Percentiles rank a stretch among this genome's conserved stretches.
Evolutionary conservation across 1,284 basidiomycete species (phyloP).

Genomic region (Fistulinella staudtii): DNA sequence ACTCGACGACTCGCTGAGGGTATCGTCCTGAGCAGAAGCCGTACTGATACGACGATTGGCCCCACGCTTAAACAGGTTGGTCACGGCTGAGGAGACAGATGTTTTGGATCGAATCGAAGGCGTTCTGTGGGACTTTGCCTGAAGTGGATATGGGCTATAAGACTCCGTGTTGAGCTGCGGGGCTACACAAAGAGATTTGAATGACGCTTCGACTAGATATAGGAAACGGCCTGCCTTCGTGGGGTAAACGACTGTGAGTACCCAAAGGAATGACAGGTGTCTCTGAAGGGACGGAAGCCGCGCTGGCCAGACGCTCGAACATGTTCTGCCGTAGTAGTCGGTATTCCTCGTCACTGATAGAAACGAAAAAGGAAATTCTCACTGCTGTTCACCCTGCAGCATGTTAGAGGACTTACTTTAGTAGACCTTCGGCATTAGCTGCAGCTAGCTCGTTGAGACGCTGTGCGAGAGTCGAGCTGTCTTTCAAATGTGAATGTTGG

Average conservation of each 20-base stretch:
- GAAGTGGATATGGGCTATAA: constrained; percentile 49
- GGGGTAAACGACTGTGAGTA: constrained; percentile 18
- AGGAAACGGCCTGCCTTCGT: constrained; percentile 10
- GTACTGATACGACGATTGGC: constrained; percentile 42
- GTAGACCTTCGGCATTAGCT: constrained; percentile 71
- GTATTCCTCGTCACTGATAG: constrained; percentile 69
- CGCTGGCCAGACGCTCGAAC: constrained; percentile 66
- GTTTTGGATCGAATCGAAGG: constrained; percentile 58
- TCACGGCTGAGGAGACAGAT: constrained; percentile 57
- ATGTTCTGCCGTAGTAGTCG: constrained; percentile 70
- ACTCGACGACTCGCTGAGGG: constrained; percentile 40
- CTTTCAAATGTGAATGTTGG: constrained; percentile 14
- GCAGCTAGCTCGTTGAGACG: constrained; percentile 71
- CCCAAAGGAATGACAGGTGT: constrained; percentile 51
- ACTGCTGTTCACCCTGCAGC: background rate
- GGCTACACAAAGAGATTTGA: constrained; percentile 10
- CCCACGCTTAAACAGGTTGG: constrained; percentile 56
- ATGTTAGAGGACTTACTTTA: constrained; percentile 50
- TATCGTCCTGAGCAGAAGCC: constrained; percentile 32
- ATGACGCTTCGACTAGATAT: background rate
- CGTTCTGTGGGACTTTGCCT: constrained; percentile 46
- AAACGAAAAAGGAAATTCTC: constrained; percentile 7
- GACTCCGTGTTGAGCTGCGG: constrained; percentile 29
- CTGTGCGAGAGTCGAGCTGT: constrained; percentile 68
- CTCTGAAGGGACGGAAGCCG: constrained; percentile 55